Conservation (phyloP, 257 asterid species). For the Solanum infundibuliforme region DNA sequence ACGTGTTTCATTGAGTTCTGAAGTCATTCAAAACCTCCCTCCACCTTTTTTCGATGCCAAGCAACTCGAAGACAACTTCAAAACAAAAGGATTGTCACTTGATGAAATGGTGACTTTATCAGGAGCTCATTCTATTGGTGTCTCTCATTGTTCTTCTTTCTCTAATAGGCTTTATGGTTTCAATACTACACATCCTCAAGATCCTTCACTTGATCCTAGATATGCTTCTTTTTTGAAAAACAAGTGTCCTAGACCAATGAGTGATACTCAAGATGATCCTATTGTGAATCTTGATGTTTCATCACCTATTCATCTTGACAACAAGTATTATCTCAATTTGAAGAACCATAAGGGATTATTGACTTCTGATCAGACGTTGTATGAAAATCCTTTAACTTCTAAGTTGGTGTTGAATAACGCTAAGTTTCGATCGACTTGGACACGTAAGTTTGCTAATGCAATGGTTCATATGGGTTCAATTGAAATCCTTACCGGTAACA, state of each 20-base stretch:
- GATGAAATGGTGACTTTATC: conserved; percentile 5
- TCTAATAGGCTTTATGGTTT: conserved; percentile 39
- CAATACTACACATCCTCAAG: conserved; percentile 30
- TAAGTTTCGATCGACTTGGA: conserved; percentile 10
- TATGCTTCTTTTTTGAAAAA: conserved; percentile 25
- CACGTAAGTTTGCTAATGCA: conserved; percentile 30
- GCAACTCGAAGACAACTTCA: neutral
- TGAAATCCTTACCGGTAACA: conserved; percentile 22
- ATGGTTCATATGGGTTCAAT: conserved; percentile 36
- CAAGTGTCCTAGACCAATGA: conserved; percentile 26
- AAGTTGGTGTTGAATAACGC: conserved; percentile 20
- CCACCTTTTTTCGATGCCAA: conserved; percentile 2
- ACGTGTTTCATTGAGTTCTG: neutral
- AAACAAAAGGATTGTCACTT: neutral
- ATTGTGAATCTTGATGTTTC: conserved; percentile 11
- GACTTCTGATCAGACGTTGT: conserved; percentile 31
- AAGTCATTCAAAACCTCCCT: neutral
- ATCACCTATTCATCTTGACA: conserved; percentile 19
- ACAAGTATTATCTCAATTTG: conserved; percentile 20
- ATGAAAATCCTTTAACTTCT: conserved; percentile 16
- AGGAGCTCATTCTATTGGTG: conserved; percentile 41
- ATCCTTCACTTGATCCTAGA: conserved; percentile 29
- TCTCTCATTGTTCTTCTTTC: conserved; percentile 24
- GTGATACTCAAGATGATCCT: conserved; percentile 5
- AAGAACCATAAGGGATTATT: conserved; percentile 14